phyloP scores from a whole-genome alignment of 495 filamentous ascomycete species.

The Aspergillus avenaceus region DNA sequence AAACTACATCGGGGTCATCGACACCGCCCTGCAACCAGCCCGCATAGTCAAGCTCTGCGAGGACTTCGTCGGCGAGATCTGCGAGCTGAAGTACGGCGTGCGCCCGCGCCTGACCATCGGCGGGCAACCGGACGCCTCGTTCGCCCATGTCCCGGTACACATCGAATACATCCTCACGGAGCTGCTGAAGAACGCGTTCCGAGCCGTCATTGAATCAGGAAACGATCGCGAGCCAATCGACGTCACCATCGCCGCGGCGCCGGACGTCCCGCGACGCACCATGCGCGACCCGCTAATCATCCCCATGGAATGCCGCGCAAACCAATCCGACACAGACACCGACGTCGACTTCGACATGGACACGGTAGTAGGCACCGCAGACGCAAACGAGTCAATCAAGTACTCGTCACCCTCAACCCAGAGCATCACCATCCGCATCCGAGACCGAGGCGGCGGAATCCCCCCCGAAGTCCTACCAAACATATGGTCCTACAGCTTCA shows the following conservation, averaged over 20 bases:
- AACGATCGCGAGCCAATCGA: conserved; percentile 77
- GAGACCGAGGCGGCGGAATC: conserved; percentile 93
- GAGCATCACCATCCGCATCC: conserved; percentile 90
- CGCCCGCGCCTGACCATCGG: conserved; percentile 77
- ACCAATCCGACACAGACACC: conserved; percentile 23
- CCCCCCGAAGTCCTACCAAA: conserved; percentile 73
- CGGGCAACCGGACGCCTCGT: conserved; percentile 73
- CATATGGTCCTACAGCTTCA: conserved; percentile 96
- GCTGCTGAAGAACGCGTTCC: conserved; percentile 93
- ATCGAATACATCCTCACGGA: conserved; percentile 96
- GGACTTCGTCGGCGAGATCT: conserved; percentile 89
- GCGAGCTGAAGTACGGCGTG: conserved; percentile 92
- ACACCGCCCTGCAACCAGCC: conserved; percentile 82
- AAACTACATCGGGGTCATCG: conserved; percentile 93
- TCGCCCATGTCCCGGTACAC: conserved; percentile 92
- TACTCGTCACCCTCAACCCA: conserved; percentile 55
- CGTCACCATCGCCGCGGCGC: conserved; percentile 86
- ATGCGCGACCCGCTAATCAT: conserved; percentile 2
- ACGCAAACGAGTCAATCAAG: conserved; percentile 35
- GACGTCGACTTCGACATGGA: conserved; percentile 31
- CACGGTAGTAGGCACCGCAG: conserved; percentile 23
- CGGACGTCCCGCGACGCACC: conserved; percentile 46
- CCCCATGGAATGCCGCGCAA: background rate
- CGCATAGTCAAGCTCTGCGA: conserved; percentile 76
- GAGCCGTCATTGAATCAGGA: conserved; percentile 80